Evolutionary conservation across 495 filamentous ascomycete genomes (phyloP).

Genomic region (Talaromyces liani): DNA sequence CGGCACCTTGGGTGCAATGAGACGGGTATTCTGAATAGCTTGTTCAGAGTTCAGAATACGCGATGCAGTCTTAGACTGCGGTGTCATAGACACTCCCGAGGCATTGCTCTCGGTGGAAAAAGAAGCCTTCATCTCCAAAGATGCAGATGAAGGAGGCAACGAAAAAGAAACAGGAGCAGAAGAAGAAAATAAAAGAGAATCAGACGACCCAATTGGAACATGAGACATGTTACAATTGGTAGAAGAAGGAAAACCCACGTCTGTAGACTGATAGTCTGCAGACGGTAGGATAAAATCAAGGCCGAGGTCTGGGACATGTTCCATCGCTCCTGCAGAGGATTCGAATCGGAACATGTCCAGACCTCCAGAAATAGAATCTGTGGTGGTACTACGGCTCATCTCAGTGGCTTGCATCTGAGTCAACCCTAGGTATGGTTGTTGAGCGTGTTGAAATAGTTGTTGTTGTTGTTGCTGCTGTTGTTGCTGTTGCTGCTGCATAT

Average conservation of each 20-base stretch:
- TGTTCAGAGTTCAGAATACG: slow-evolving; percentile 34
- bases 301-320: slow-evolving; percentile 16
- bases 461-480: slow-evolving; percentile 5
- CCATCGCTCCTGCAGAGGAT: slow-evolving; percentile 26
- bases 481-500: slow-evolving; percentile 1
- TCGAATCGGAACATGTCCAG: slow-evolving; percentile 38
- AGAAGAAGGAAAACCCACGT: slow-evolving; percentile 22
- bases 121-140: slow-evolving; percentile 29
- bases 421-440: slow-evolving; percentile 11
- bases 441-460: slow-evolving; percentile 12
- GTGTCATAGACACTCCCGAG: slow-evolving; percentile 15
- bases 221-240: slow-evolving; percentile 21
- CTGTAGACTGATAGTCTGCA: slow-evolving; percentile 10
- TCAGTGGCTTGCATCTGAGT: slow-evolving; percentile 19
- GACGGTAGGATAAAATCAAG: slow-evolving; percentile 30
- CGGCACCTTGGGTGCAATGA: slow-evolving; percentile 38
- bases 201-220: slow-evolving; percentile 21
- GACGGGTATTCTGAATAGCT: slow-evolving; percentile 32
- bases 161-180: slow-evolving; percentile 19
- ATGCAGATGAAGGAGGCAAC: slow-evolving; percentile 12
- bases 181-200: slow-evolving; percentile 24
- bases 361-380: slow-evolving; percentile 36
- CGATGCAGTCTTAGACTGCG: slow-evolving; percentile 31
- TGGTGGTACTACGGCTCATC: slow-evolving; percentile 40
- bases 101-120: slow-evolving; percentile 26